These are phyloP conservation scores for Hypericum perforatum DNA, from an alignment of 345 rosid species.

Conservation along the genomic window DNA sequence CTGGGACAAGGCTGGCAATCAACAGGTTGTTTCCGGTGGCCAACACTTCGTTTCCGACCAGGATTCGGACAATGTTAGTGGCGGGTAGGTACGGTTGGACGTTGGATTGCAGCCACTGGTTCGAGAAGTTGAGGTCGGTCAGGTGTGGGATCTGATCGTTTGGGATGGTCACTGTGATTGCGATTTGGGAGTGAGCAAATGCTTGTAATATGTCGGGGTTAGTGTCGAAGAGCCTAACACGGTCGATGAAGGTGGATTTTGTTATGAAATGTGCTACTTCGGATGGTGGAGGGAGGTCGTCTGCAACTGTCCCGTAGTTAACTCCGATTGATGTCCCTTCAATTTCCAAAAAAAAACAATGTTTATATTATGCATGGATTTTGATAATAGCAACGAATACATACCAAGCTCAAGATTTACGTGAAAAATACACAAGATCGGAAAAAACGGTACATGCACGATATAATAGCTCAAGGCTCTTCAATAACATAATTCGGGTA, in stretches of 20 bases:
- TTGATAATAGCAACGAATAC: no score
- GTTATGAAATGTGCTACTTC: conserved; percentile 61
- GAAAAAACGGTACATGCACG: no score
- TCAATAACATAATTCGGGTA: no score
- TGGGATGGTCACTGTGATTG: conserved; percentile 51
- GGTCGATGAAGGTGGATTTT: conserved; percentile 55
- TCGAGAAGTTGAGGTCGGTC: conserved; percentile 38
- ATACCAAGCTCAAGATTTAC: no score
- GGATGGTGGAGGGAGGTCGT: conserved; percentile 67
- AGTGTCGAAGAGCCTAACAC: conserved; percentile 60
- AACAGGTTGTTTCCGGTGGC: conserved; percentile 39
- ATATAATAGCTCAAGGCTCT: no score
- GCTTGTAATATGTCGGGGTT: conserved; percentile 46
- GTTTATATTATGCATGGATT: no score
- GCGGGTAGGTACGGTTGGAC: conserved; percentile 51
- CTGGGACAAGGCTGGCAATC: conserved; percentile 43
- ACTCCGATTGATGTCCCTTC: conserved; percentile 45
- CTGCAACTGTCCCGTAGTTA: conserved; percentile 67
- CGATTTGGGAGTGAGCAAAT: conserved; percentile 55
- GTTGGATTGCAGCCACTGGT: conserved; percentile 48
- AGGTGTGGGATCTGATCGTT: conserved; percentile 63
- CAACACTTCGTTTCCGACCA: conserved; percentile 80
- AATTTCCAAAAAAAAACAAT: conserved; percentile 20
- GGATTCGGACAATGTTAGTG: conserved; percentile 58
- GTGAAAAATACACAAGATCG: no score